Base-by-base conservation (phyloP, 1,139 yeast species). In the Pichia sp. region DNA sequence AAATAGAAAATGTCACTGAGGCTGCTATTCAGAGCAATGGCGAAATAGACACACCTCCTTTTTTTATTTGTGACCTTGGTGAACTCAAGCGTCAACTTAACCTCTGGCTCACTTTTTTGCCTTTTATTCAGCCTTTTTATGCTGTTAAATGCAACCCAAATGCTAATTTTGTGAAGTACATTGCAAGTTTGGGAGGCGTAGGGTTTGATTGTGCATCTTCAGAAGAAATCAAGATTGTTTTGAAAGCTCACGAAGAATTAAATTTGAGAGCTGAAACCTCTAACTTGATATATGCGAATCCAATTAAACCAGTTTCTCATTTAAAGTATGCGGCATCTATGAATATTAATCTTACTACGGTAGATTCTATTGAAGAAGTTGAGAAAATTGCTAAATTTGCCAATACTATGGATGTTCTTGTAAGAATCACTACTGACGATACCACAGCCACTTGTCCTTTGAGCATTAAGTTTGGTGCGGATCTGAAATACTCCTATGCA, bases 141-240 rank as follows among this genome's bases (percentile, higher is more conserved):
- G 97, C 98, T 21, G 93, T 91, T 53, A 91, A 91, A 64, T 91
- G 97, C 67, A 91, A 91, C 67, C 84, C 89, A 38, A 79, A 86
- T 59, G 51, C 66, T 7, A 66, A 67, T 45, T 78, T 91, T 15
- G 62, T 91, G 48, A 61, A 66, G 43, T 61, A 72, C 34, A 68
- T 91, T 51, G 78, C 76, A 14, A 50, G 63, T 2, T 61, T 79
- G 49, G 94, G 91, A 14, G 19, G 34, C 14, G 72, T 79, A 43
- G 84, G 84, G 46, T 91, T 91, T 59, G 98, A 91, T 61, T 91
- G 98, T 66, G 97, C 97, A 12, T 85, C 96, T 26, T 79, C 83
- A 58, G 71, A 72, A 50, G 98, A 91, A 64, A 85, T 91, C 55
- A 81, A 79, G 47, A 66, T 68, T 40, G 73, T 86, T 42, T 67